phyloP scores from a whole-genome alignment of 2,329 filamentous ascomycete species.

The Ceratocystis destructans region DNA sequence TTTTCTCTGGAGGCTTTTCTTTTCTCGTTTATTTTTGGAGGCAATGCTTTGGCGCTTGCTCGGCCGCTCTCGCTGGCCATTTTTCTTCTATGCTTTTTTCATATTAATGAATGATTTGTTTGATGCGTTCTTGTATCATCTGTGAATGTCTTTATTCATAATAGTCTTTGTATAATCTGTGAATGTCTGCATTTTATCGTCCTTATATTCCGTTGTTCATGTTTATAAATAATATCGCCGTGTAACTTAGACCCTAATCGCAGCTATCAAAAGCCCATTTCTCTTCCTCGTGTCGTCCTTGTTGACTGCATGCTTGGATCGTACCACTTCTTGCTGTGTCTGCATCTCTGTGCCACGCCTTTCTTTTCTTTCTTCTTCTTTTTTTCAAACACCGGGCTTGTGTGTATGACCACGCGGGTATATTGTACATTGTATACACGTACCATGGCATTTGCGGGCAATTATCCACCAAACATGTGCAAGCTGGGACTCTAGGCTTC shows the following conservation, averaged over 20 bases:
- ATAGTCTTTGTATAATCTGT: neutral
- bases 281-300: neutral
- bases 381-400: too few species aligned
- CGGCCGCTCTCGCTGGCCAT: neutral
- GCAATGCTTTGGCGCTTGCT: slow-evolving; percentile 3
- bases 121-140: neutral
- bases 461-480: neutral
- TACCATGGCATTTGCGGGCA: neutral
- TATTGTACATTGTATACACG: too few species aligned
- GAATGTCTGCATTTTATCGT: neutral
- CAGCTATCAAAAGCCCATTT: neutral
- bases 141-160: neutral
- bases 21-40: slow-evolving; percentile 2
- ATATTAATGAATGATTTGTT: slow-evolving; percentile 1
- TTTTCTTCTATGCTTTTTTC: slow-evolving; percentile 3
- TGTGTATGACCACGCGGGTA: too few species aligned
- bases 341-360: neutral
- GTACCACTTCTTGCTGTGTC: neutral
- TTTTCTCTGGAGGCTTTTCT: slow-evolving; percentile 4
- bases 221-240: neutral
- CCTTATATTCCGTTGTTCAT: neutral
- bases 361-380: neutral
- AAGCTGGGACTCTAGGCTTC: neutral
- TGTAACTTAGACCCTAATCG: neutral
- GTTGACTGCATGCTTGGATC: neutral